Conservation (phyloP, 129 eudicot species). For the Escallonia herrerae region DNA sequence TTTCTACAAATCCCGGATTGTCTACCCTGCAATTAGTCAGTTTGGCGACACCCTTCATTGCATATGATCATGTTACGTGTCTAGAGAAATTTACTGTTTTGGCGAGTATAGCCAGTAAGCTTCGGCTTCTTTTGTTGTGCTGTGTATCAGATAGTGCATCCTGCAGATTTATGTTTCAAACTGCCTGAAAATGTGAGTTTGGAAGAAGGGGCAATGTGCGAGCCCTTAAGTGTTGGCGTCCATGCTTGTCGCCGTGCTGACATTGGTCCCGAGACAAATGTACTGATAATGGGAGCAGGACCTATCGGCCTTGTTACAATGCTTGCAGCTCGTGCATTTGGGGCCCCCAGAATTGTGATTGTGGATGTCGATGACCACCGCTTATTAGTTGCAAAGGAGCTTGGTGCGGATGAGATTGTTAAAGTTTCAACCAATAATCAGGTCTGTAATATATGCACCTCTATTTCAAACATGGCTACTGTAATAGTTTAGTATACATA, state of each 20-base stretch:
- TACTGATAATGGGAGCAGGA: constrained; percentile 62
- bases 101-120: too few species aligned
- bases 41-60: too few species aligned
- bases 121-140: not conserved
- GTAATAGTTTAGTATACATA: too few species aligned
- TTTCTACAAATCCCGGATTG: too few species aligned
- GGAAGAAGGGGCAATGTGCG: constrained; percentile 86
- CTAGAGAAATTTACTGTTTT: too few species aligned
- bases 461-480: too few species aligned
- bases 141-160: constrained; percentile 50
- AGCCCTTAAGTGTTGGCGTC: constrained; percentile 67
- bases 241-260: constrained; percentile 71
- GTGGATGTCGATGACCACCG: constrained; percentile 62
- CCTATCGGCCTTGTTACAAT: constrained; percentile 63
- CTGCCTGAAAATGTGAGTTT: constrained; percentile 59
- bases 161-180: constrained; percentile 63
- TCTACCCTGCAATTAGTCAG: too few species aligned
- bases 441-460: constrained; percentile 15
- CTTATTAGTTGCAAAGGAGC: constrained; percentile 56
- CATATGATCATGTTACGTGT: too few species aligned
- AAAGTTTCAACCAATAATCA: constrained; percentile 53
- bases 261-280: constrained; percentile 56
- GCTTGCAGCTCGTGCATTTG: constrained; percentile 79
- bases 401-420: constrained; percentile 54
- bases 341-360: constrained; percentile 50